Base-by-base conservation (phyloP, 2,329 filamentous ascomycete genomes). In the Penicillium sp. region DNA sequence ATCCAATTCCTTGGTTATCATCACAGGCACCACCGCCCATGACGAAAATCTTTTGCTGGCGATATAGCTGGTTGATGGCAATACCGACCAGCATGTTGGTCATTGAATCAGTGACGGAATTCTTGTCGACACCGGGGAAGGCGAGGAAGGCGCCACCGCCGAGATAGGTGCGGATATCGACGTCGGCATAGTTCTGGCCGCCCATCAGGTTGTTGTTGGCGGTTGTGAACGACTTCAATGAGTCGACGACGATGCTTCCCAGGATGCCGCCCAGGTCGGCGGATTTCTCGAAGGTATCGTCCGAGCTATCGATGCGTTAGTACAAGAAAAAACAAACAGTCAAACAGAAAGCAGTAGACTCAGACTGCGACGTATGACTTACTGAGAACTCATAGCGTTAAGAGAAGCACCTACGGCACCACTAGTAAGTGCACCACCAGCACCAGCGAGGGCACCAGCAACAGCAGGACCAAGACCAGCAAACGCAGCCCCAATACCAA, bases 261-360 rank as follows among this genome's bases (percentile, higher is more conserved):
- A 53, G 43, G n/a, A 55, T 51, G 2, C 44, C 47, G n/a, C 53
- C 50, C n/a, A 55, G 43, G 28, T 53, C 50, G 22, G 53, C 53
- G 14, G 53, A 51, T 36, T 52, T 56, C 13, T 53, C 25, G 31
- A 55, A 52, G 3, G 53, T 52, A 12, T 55, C 50, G 22, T 56
- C 45, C 8, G 31, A 10, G 30, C 53, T 53, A 28, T 22, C 16
- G 3, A 35, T 16, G 2, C 13, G 31, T 43, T 34, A 49, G 22
- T 25, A 25, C 22, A 25, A 2, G 4, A 25, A 2, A 4, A 25
- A 6, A 25, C 2, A 4, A 25, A 6, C 22, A 25, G 22, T 25
- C 22, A 6, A 25, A 25, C 2, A 25, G 7, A 25, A 8, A 14
- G 6, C 5, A 36, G 18, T n/a, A n/a, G n/a, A n/a, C n/a, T n/a